phyloP scores from a whole-genome alignment of 2,329 filamentous ascomycete species.

The Decorospora gaudefroyi region DNA sequence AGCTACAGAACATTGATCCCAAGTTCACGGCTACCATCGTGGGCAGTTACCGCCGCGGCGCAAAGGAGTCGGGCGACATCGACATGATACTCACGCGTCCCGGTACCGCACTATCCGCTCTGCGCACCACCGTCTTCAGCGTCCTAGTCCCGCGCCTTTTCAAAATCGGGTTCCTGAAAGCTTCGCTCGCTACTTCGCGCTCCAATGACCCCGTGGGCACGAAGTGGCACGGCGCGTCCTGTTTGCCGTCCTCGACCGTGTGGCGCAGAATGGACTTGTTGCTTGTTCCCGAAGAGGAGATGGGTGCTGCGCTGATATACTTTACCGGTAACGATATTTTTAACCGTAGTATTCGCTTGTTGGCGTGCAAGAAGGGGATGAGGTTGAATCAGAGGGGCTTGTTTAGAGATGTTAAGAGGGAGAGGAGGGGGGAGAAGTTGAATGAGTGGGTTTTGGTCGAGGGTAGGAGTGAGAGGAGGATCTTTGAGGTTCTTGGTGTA shows the following conservation, averaged over 20 bases:
- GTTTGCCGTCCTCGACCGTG: conserved; percentile 60
- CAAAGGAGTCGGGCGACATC: conserved; percentile 75
- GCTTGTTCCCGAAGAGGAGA: conserved; percentile 76
- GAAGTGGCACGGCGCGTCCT: conserved; percentile 88
- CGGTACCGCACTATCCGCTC: conserved; percentile 57
- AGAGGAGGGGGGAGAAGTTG: conserved; percentile 61
- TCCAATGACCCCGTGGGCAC: conserved; percentile 59
- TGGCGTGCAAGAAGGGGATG: conserved; percentile 82
- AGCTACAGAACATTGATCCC: conserved; percentile 64
- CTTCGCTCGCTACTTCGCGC: conserved; percentile 65
- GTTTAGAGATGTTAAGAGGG: conserved; percentile 70
- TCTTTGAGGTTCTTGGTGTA: conserved; percentile 82
- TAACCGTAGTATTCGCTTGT: conserved; percentile 79
- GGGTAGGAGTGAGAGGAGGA: conserved; percentile 73
- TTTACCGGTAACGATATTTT: conserved; percentile 97
- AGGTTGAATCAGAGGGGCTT: conserved; percentile 81
- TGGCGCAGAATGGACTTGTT: conserved; percentile 88
- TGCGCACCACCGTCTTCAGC: conserved; percentile 66
- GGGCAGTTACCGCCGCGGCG: conserved; percentile 84
- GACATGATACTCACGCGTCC: conserved; percentile 80
- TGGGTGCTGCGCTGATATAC: conserved; percentile 87
- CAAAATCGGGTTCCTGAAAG: conserved; percentile 67
- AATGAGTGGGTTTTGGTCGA: conserved; percentile 74
- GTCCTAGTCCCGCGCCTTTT: conserved; percentile 67
- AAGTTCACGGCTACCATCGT: conserved; percentile 72